Evolutionary conservation across 2,329 filamentous ascomycete genomes (phyloP).

Genomic region (Escovopsis sp.): DNA sequence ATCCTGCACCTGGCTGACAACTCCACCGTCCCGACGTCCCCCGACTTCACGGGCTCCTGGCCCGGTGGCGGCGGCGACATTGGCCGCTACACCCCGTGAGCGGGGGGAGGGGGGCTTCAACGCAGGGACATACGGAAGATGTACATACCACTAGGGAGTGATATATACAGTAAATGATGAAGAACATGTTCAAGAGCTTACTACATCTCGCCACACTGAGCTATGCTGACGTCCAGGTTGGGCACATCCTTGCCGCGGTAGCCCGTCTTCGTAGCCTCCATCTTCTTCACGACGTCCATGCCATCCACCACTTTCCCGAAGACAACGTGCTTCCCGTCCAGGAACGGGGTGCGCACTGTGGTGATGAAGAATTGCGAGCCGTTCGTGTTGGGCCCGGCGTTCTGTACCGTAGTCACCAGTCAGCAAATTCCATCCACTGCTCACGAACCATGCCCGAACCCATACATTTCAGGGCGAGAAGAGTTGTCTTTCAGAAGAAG

Average conservation of each 20-base stretch:
- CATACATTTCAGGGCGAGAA: too few species aligned
- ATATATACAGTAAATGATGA: too few species aligned
- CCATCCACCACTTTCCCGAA: slow-evolving; percentile 85
- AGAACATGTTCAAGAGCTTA: too few species aligned
- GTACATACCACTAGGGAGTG: too few species aligned
- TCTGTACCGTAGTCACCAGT: slow-evolving; percentile 33
- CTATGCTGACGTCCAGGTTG: slow-evolving; percentile 68
- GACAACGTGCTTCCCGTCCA: slow-evolving; percentile 89
- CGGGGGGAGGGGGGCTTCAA: too few species aligned
- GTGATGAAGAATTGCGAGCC: slow-evolving; percentile 98
- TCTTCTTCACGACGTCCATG: slow-evolving; percentile 81
- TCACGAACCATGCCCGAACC: too few species aligned
- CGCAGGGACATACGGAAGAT: too few species aligned
- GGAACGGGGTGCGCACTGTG: slow-evolving; percentile 69
- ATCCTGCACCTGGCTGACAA: slow-evolving; percentile 23
- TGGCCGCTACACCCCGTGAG: slow-evolving; percentile 20
- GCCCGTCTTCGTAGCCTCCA: slow-evolving; percentile 79
- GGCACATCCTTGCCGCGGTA: slow-evolving; percentile 63
- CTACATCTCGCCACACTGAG: slow-evolving; percentile 93
- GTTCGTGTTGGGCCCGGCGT: slow-evolving; percentile 83
- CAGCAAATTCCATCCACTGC: not conserved
- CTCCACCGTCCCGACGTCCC: slow-evolving; percentile 15
- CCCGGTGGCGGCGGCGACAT: slow-evolving; percentile 17
- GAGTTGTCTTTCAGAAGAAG: too few species aligned
- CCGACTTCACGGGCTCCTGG: slow-evolving; percentile 23